A percentile compares a stretch with the other conserved stretches of the same genome.
phyloP scores from a whole-genome alignment of 164 flowering plant species.

The Malania oleifera region DNA sequence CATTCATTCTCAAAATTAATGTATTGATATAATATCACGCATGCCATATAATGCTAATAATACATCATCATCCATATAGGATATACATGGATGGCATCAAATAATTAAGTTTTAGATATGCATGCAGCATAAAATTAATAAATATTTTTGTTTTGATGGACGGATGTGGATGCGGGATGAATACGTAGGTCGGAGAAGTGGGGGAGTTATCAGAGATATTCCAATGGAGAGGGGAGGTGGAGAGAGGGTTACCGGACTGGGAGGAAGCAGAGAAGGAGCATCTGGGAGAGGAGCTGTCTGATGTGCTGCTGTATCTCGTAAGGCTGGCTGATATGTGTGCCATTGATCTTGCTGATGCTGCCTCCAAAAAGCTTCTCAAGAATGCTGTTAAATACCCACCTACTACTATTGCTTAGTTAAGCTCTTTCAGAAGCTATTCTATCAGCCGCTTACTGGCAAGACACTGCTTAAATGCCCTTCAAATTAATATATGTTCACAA shows the following conservation, averaged over 20 bases:
- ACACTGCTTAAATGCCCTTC: too few relatives aligned
- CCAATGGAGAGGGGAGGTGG: conserved; percentile 69
- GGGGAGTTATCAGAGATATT: conserved; percentile 68
- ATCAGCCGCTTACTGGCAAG: too few relatives aligned
- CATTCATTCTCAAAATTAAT: too few relatives aligned
- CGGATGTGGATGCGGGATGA: neutral
- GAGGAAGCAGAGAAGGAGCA: conserved; percentile 54
- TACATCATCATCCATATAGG: too few relatives aligned
- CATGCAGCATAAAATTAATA: too few relatives aligned
- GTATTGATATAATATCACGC: too few relatives aligned
- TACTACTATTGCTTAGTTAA: too few relatives aligned
- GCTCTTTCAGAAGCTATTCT: too few relatives aligned
- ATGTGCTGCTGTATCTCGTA: conserved; percentile 52
- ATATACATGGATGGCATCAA: too few relatives aligned
- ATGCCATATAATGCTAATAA: too few relatives aligned
- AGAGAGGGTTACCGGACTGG: conserved; percentile 56
- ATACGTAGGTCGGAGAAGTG: conserved; percentile 60
- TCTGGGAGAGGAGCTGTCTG: conserved; percentile 61
- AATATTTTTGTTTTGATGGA: neutral
- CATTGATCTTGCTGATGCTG: conserved; percentile 53
- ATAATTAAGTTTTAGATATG: too few relatives aligned
- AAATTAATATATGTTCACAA: too few relatives aligned
- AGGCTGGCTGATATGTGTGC: conserved; percentile 59
- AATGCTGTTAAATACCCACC: conserved; percentile 49
- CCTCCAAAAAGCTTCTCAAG: conserved; percentile 39